Conservation (phyloP, 2,329 filamentous ascomycete genomes). For the Amauroascus verrucosus region DNA sequence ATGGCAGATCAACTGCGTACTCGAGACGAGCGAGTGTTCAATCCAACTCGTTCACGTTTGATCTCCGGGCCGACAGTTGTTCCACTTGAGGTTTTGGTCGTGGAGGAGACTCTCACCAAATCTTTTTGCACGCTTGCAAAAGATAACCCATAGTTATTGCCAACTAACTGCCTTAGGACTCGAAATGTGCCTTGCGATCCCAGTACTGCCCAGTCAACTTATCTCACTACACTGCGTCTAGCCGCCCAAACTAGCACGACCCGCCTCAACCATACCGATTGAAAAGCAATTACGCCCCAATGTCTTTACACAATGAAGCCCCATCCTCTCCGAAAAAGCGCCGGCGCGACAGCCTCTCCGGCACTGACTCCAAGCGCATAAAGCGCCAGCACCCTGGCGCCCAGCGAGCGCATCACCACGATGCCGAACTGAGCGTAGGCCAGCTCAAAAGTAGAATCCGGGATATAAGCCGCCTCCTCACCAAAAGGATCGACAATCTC, state of each 20-base stretch:
- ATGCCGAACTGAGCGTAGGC: slow-evolving; percentile 30
- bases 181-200: too few relatives aligned
- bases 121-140: too few relatives aligned
- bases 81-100: background rate
- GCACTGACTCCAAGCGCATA: slow-evolving; percentile 1
- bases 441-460: slow-evolving; percentile 48
- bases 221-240: too few relatives aligned
- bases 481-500: slow-evolving; percentile 34
- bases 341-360: slow-evolving; percentile 1
- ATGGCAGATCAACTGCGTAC: too few relatives aligned
- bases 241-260: too few relatives aligned
- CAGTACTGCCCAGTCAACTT: too few relatives aligned
- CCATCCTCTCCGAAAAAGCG: slow-evolving; percentile 7
- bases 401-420: background rate
- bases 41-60: too few relatives aligned
- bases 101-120: too few relatives aligned
- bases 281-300: background rate
- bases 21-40: too few relatives aligned
- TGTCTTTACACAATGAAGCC: slow-evolving; percentile 6
- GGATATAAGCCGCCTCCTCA: slow-evolving; percentile 44
- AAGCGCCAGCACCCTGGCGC: slow-evolving; percentile 1
- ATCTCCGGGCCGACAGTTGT: slow-evolving; percentile 1
- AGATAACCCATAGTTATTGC: too few relatives aligned
- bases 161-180: too few relatives aligned
- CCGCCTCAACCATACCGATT: background rate